Base-by-base conservation (phyloP, 2,329 filamentous ascomycete genomes). In the Colletotrichum gigasporum region DNA sequence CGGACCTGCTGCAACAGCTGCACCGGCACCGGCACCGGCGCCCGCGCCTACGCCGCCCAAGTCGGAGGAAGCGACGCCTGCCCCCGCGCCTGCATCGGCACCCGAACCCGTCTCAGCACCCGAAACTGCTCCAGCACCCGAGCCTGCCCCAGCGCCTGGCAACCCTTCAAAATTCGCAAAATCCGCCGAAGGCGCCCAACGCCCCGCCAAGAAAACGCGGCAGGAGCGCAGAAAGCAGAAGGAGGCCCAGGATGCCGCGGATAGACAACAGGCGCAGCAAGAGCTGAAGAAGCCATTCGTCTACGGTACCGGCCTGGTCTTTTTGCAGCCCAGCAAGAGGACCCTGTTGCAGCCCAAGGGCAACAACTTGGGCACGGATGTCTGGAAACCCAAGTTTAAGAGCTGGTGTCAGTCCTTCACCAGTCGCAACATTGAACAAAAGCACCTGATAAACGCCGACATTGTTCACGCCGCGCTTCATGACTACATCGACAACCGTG, bases 311-410 rank as follows among this genome's bases (percentile, higher is more conserved):
- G 61, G 61, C 22, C 35, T 64, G 9, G 12, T 42, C 5, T 48
- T 64, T 16, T 26, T 20, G 1, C 50, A 61, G 5, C 61, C 61
- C 18, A 55, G 26, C 61, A 64, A 64, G 34, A 64, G 50, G 34
- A 64, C 41, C 12, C 32, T 64, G 12, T 28, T 64, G 48, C 39
- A 47, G 30, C 56, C 61, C n/a, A 64, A 64, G 41, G 48, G 61
- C 5, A 53, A 54, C 41, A 64, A 64, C 14, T 22, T 59, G 16
- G 45, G 60, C 30, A 45, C 39, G 8, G 48, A 48, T 8, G 56
- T 54, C 8, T 79, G 77, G 77, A 63, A 67, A n/a, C 67, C 67
- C n/a, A 69, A 76, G 50, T 74, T 79, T 57, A 71, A 73, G 50
- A 73, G 74, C 52, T 79, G 77, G 77, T 67, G 71, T 26, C 69